These are phyloP conservation scores for Botryotinia globosa DNA, from an alignment of 2,329 filamentous ascomycete genomes.

Conservation along the genomic window DNA sequence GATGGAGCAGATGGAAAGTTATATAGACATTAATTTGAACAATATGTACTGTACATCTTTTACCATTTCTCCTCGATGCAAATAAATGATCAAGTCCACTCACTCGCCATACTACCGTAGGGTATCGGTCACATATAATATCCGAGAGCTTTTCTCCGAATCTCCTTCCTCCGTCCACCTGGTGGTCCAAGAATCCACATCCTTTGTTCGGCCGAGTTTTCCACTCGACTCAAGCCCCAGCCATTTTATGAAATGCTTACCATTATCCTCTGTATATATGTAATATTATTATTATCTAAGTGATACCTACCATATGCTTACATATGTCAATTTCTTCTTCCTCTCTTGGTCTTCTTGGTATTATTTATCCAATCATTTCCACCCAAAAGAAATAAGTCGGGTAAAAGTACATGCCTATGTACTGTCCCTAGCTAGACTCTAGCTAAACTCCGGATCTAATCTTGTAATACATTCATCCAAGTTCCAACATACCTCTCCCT, in stretches of 20 bases:
- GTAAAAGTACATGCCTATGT: not conserved
- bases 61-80: not conserved
- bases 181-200: not conserved
- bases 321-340: not conserved
- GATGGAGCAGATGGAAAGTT: not conserved
- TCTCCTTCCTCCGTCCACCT: not conserved
- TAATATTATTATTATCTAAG: not conserved
- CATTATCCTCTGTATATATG: too few species aligned
- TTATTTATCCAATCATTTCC: not conserved
- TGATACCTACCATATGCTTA: not conserved
- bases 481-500: not conserved
- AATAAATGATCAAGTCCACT: not conserved
- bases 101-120: too few species aligned
- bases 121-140: not conserved
- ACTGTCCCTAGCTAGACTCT: too few species aligned
- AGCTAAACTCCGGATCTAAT: not conserved
- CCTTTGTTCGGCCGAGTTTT: slow-evolving; percentile 13
- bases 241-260: slow-evolving; percentile 1
- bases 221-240: not conserved
- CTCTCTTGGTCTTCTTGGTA: not conserved
- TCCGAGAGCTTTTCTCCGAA: not conserved
- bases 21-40: not conserved
- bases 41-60: not conserved
- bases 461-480: not conserved
- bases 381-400: not conserved